Conservation (phyloP, 2,329 filamentous ascomycete species). For the Pseudocercospora fuligena region DNA sequence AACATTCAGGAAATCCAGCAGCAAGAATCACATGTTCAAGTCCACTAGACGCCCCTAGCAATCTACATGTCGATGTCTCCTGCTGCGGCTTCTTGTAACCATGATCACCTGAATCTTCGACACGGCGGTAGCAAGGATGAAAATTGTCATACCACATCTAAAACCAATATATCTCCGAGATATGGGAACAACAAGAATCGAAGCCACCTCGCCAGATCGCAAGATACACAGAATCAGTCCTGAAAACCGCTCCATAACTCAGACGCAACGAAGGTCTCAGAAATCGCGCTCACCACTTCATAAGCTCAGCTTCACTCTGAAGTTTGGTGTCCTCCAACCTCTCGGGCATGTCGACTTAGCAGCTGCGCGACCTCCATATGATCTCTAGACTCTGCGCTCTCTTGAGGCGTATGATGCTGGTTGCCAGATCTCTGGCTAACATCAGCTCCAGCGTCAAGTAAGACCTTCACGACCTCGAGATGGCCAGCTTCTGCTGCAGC, state of each 20-base stretch:
- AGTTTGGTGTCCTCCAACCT: conserved; percentile 5
- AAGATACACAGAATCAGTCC: neutral
- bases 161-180: too few relatives aligned
- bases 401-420: conserved; percentile 17
- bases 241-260: neutral
- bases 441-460: conserved; percentile 29
- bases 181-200: neutral
- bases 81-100: too few relatives aligned
- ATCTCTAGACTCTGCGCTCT: conserved; percentile 16
- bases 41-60: neutral
- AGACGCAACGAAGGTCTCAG: neutral
- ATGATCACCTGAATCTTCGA: neutral
- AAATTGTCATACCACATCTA: neutral
- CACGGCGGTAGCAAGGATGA: neutral
- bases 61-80: neutral
- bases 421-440: conserved; percentile 20
- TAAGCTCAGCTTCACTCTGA: neutral
- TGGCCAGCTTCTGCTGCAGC: conserved; percentile 30
- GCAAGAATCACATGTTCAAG: neutral
- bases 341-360: neutral
- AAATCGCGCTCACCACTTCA: neutral
- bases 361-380: conserved; percentile 16
- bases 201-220: neutral
- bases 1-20: neutral
- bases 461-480: conserved; percentile 21